Percentiles rank a stretch among this genome's conserved stretches.
Conservation (phyloP, 192 early-diverging fungal genomes). For the Thamnidium elegans region DNA sequence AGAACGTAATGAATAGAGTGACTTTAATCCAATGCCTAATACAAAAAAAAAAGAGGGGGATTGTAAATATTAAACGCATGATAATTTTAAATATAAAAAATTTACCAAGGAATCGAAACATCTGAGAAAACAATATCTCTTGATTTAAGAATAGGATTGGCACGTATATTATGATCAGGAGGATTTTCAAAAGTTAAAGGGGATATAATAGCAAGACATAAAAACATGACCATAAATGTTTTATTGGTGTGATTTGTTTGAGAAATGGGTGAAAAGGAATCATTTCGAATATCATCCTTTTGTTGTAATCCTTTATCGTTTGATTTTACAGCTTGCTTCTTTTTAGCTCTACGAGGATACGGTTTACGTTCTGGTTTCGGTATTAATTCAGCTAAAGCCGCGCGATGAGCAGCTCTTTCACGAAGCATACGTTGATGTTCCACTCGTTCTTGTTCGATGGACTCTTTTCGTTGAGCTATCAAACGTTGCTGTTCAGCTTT, state of each 20-base stretch:
- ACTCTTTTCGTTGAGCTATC: conserved; percentile 14
- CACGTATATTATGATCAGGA: neutral
- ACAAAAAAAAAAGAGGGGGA: neutral
- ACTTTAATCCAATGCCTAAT: no score
- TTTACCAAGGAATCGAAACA: no score
- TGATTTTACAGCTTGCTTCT: neutral
- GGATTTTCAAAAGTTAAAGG: no score
- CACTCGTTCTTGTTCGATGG: conserved; percentile 8
- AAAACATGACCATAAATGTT: conserved; percentile 47
- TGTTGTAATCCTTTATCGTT: neutral
- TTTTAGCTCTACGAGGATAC: conserved; percentile 15
- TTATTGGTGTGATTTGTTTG: neutral
- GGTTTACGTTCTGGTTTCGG: conserved; percentile 7
- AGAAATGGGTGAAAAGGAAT: no score
- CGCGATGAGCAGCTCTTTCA: conserved; percentile 26
- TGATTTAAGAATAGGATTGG: neutral
- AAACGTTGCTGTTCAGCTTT: conserved; percentile 15
- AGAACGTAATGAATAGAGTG: no score
- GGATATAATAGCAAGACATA: conserved; percentile 33
- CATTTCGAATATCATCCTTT: neutral
- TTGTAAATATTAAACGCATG: neutral
- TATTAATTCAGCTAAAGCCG: conserved; percentile 22
- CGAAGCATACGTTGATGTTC: conserved; percentile 22
- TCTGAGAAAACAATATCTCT: no score
- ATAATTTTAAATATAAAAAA: neutral